Conservation (phyloP, 1,284 basidiomycete species). For the Melanopsichium pennsylvanicum region DNA sequence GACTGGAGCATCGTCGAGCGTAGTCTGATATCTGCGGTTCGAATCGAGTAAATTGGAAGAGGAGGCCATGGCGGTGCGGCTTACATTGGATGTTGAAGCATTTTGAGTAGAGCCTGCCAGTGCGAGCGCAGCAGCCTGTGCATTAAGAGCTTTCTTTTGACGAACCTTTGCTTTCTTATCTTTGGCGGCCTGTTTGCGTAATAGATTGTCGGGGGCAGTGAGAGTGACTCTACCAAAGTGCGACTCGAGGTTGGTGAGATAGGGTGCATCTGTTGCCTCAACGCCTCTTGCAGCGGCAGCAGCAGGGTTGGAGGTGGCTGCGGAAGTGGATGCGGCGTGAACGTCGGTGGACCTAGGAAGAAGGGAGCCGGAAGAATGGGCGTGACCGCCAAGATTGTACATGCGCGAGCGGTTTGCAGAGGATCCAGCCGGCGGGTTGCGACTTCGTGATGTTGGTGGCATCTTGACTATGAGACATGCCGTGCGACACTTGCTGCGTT, state of each 20-base stretch:
- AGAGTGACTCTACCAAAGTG: conserved; percentile 59
- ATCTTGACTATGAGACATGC: conserved; percentile 17
- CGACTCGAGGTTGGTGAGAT: conserved; percentile 54
- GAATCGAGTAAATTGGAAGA: conserved; percentile 27
- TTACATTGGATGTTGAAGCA: not conserved
- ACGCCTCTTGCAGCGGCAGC: conserved; percentile 4
- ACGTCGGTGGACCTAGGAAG: conserved; percentile 39
- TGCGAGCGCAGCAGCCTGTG: conserved; percentile 37
- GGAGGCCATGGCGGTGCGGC: conserved; percentile 3
- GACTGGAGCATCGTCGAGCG: conserved; percentile 18
- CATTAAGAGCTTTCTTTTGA: conserved; percentile 45
- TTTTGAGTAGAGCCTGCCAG: conserved; percentile 23
- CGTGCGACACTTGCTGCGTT: not conserved
- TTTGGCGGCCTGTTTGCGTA: conserved; percentile 55
- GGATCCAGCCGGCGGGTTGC: conserved; percentile 8
- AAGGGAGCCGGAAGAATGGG: conserved; percentile 41
- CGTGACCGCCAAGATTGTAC: conserved; percentile 43
- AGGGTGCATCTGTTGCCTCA: conserved; percentile 49
- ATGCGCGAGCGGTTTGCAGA: conserved; percentile 33
- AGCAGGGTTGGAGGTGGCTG: not conserved
- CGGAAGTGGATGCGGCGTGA: conserved; percentile 18
- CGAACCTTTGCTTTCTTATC: conserved; percentile 50
- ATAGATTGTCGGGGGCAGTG: conserved; percentile 62
- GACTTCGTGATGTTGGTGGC: conserved; percentile 21
- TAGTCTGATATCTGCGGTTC: conserved; percentile 27